Percentiles rank a stretch among this genome's conserved stretches.
Evolutionary conservation across 2,329 filamentous ascomycete genomes (phyloP).

Genomic region (Lojkania enalia): DNA sequence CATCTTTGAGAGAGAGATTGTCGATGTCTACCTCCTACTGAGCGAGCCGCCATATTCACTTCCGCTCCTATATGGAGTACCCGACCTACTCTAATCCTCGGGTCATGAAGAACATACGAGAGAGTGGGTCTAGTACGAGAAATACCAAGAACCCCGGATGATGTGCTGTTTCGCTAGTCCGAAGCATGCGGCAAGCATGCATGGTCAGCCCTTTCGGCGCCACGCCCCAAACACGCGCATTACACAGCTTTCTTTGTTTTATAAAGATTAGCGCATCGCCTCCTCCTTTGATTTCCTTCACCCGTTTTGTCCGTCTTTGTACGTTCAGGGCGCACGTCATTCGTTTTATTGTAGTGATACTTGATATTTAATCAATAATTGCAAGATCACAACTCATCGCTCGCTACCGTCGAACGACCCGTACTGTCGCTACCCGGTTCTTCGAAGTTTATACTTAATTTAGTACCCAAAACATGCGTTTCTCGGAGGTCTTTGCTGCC

Average conservation of each 20-base stretch:
- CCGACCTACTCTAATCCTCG: background rate
- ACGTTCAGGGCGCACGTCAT: slow-evolving; percentile 28
- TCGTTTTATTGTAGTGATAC: slow-evolving; percentile 21
- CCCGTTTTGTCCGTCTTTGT: slow-evolving; percentile 29
- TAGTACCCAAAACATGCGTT: slow-evolving; percentile 30
- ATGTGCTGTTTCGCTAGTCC: background rate
- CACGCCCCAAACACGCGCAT: background rate
- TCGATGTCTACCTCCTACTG: too few species aligned
- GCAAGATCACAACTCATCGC: slow-evolving; percentile 19
- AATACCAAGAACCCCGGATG: background rate
- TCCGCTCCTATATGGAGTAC: background rate
- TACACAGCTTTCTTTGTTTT: slow-evolving; percentile 7
- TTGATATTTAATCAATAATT: slow-evolving; percentile 20
- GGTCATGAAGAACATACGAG: background rate
- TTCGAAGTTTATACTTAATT: slow-evolving; percentile 3
- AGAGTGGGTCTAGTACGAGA: background rate
- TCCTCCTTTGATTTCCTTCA: slow-evolving; percentile 12
- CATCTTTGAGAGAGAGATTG: background rate
- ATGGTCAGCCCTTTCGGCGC: background rate
- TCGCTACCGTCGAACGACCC: slow-evolving; percentile 13
- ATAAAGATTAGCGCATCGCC: slow-evolving; percentile 25
- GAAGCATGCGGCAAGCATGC: background rate
- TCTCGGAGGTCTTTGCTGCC: slow-evolving; percentile 32
- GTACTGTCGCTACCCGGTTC: slow-evolving; percentile 3
- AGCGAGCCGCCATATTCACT: background rate